Conservation (phyloP, 768 basidiomycete genomes). For the Panellus pusillus region DNA sequence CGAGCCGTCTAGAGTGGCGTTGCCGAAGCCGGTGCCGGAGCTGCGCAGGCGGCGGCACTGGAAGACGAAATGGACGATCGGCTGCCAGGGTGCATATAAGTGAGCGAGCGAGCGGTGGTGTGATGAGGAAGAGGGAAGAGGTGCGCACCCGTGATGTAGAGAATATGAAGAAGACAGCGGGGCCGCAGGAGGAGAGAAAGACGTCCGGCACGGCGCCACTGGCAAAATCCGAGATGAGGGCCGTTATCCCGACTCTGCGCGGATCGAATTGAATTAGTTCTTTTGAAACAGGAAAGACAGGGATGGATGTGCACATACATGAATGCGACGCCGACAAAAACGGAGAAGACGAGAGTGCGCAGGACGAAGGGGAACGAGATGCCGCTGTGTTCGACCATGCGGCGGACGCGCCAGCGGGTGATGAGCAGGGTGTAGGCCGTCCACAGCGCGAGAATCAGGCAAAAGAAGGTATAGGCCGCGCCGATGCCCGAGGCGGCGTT, state of each 20-base stretch:
- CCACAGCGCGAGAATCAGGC: slow-evolving; percentile 5
- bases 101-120: too few species aligned
- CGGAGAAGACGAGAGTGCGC: slow-evolving; percentile 11
- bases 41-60: too few species aligned
- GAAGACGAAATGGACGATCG: too few species aligned
- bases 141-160: slow-evolving; percentile 11
- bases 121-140: too few species aligned
- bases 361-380: slow-evolving; percentile 39
- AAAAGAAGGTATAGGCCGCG: slow-evolving; percentile 6
- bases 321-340: slow-evolving; percentile 14
- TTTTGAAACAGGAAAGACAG: neutral
- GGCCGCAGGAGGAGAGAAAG: slow-evolving; percentile 11
- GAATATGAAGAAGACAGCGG: slow-evolving; percentile 18
- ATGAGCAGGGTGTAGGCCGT: slow-evolving; percentile 3
- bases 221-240: slow-evolving; percentile 9
- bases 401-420: slow-evolving; percentile 16
- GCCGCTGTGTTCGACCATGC: slow-evolving; percentile 21
- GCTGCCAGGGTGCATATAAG: too few species aligned
- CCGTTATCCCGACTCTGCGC: slow-evolving; percentile 12
- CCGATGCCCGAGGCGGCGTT: slow-evolving; percentile 7
- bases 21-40: too few species aligned
- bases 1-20: too few species aligned
- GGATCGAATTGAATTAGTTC: too few species aligned
- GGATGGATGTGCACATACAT: neutral
- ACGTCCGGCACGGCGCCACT: slow-evolving; percentile 9